Base-by-base conservation (phyloP, 805 yeast genomes). In the Diddensiella caesifluorescens region DNA sequence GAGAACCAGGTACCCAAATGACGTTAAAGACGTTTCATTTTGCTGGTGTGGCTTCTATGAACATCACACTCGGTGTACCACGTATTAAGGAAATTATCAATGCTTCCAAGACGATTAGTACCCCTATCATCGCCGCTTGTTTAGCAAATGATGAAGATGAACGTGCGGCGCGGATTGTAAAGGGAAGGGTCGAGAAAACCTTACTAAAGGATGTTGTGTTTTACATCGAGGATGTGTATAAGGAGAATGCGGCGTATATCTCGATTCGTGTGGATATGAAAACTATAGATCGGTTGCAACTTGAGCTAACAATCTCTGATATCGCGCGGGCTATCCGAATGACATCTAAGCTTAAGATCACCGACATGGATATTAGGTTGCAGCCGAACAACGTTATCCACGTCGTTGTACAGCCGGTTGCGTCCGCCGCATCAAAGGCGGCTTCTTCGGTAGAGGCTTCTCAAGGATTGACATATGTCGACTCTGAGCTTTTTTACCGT, bases 1-100 rank as follows among this genome's bases (percentile, higher is more conserved):
- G 98, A 68, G 98, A 90, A 61, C 98, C 98, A 18, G 98, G 97
- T 62, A 92, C 98, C 0, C 98, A 92, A 68, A 92, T 92, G 98
- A 92, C 98, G 3, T 74, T 83, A 59, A 83, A 83, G 61, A 83
- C 94, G 46, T 90, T 90, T 86, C 98, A 92, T 73, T 92, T 92
- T 74, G 98, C 98, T 57, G 98, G 98, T 74, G 98, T 92, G 44
- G 97, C 98, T 26, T 84, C 95, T 35, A 92, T 90, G 97, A 92
- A 92, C 70, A 95, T 90, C 51, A 92, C 98, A 0, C 75, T 92
- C 53, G 98, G 98, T 77, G 98, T 92, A 40, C 98, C 98, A 38
- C 96, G 98, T 76, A 90, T 92, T 62, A 92, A 92, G 67, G 98
- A 92, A 71, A 92, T 92, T 62, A 92, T 92, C 62, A 92, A 92